phyloP scores from a whole-genome alignment of 371 early-diverging fungal species.

The Saksenaea oblongispora region DNA sequence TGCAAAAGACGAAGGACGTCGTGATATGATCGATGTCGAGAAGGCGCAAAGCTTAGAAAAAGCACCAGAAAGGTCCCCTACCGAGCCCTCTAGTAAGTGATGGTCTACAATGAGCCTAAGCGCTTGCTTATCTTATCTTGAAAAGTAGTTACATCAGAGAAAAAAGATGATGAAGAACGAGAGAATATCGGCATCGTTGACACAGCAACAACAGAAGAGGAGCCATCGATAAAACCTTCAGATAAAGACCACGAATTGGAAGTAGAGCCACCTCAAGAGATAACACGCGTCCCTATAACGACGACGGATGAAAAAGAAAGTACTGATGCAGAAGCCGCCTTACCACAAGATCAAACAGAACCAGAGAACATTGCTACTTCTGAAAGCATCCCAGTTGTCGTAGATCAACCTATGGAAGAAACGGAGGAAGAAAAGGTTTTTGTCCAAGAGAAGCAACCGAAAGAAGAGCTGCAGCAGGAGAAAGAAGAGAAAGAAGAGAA shows the following conservation, averaged over 20 bases:
- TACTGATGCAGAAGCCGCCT: background rate
- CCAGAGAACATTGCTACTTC: background rate
- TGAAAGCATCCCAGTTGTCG: background rate
- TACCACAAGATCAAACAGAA: background rate
- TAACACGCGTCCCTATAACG: background rate
- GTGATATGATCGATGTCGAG: background rate
- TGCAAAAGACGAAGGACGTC: background rate
- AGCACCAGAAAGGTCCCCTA: background rate
- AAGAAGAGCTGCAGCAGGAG: background rate
- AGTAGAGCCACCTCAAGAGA: background rate
- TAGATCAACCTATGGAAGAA: background rate
- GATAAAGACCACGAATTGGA: too few species aligned
- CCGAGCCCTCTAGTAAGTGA: background rate
- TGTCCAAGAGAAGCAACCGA: too few species aligned
- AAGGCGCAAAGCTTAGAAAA: background rate
- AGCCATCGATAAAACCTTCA: too few species aligned
- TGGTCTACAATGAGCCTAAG: background rate
- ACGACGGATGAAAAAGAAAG: background rate
- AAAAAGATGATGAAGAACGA: background rate
- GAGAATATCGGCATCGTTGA: background rate
- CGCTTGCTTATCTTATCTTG: background rate
- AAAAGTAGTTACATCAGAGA: background rate
- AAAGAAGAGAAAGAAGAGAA: background rate
- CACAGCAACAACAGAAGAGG: too few species aligned
- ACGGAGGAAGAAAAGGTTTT: background rate